Evolutionary conservation across 164 flowering plant genomes (phyloP), one percentile per base, ranked within the genome.

Genomic region (Piper longum): DNA sequence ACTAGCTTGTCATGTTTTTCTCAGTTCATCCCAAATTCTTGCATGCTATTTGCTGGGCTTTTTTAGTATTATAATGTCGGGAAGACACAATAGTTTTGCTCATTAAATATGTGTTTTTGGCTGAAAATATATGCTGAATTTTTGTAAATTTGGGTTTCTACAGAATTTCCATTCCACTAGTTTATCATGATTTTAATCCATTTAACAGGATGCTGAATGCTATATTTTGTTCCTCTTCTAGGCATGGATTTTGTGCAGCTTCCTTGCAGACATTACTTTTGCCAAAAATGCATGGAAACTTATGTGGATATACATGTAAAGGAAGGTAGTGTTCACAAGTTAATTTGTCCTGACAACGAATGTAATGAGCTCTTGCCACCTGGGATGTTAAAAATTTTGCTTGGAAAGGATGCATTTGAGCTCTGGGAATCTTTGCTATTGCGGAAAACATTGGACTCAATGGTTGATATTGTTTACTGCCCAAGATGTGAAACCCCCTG

Each of bases 401-500:
- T 89, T 43, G 85, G 83, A 55, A 80, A 81, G 61, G 88, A 84
- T 70, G 91, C 80, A 42, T 92, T 72, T 75, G 90, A 92, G 66
- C 85, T 76, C 5, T 92, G 98, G 98, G 98, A 92, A 69, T 74
- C 96, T 14, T 67, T 92, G 65, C 71, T 77, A 76, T 74, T 92
- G 57, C 83, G 86, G 62, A 92, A 84, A 67, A 77, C 98, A 52
- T 83, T 89, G n/a, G 93, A 80, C 0, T 81, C 91, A 43, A 92
- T 92, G 98, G 64, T 87, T 16, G 98, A 92, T 76, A 67, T 92
- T 52, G 80, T 62, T 9, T 85, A 89, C 74, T 92, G 96, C 79
- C 98, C 98, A 5, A 77, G 96, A 73, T 92, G 98, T 77, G 96
- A 86, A 83, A 87, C 87, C 45, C 77, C 81, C 7, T 89, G 98